phyloP scores from a whole-genome alignment of 2,329 filamentous ascomycete species.

The Pyricularia grisea region DNA sequence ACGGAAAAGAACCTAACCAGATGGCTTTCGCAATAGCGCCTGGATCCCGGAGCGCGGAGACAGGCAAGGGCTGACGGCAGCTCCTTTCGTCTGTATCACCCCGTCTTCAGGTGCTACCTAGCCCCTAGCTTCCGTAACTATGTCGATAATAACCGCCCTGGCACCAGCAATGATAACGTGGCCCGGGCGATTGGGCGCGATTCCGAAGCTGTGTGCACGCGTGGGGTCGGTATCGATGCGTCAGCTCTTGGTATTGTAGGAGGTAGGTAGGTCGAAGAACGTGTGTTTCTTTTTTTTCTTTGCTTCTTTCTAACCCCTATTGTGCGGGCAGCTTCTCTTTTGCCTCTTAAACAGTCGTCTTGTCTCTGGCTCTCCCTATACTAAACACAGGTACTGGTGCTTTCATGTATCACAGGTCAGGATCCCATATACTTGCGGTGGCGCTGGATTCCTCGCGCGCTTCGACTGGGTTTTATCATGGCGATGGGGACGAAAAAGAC shows the following conservation, averaged over 20 bases:
- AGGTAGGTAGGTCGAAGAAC: not conserved
- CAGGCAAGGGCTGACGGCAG: not conserved
- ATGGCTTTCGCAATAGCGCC: not conserved
- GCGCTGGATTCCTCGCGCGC: not conserved
- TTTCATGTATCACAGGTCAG: not conserved
- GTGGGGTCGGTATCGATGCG: not conserved
- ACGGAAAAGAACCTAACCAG: not conserved
- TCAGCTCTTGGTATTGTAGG: not conserved
- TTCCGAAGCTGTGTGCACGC: not conserved
- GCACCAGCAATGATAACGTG: not conserved
- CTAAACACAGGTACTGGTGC: not conserved
- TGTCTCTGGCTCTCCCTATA: not conserved
- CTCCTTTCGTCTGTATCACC: not conserved
- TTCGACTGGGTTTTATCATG: not conserved
- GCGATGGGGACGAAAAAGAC: not conserved
- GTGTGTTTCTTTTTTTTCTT: not conserved
- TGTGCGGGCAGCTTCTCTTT: too few species aligned
- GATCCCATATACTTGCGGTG: not conserved
- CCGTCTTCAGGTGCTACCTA: not conserved
- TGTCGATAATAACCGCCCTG: too few species aligned
- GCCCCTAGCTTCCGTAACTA: too few species aligned
- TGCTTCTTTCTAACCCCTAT: too few species aligned
- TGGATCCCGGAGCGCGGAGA: not conserved
- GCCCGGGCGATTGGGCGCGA: not conserved
- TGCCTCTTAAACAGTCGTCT: too few species aligned